Evolutionary conservation across 805 yeast species (phyloP).

Genomic region (Sporopachydermia lactativora): DNA sequence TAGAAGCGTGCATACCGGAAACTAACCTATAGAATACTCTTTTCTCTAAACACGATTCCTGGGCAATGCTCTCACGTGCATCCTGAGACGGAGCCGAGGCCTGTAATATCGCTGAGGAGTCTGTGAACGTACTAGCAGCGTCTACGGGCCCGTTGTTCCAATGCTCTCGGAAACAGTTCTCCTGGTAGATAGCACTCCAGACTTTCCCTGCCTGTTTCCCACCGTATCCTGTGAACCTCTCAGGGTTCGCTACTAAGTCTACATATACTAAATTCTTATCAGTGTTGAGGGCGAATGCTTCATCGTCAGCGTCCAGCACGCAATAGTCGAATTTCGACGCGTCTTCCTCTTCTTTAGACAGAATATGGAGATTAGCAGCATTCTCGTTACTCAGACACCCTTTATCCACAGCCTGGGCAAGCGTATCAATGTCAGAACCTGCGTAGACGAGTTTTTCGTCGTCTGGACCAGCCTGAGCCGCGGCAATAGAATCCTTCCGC

Average conservation of each 20-base stretch:
- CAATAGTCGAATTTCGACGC: slow-evolving; percentile 7
- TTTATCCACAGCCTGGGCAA: slow-evolving; percentile 17
- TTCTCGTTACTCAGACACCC: slow-evolving; percentile 12
- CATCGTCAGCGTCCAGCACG: slow-evolving; percentile 22
- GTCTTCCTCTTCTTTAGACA: neutral
- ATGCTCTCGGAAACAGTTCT: slow-evolving; percentile 63
- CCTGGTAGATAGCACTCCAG: slow-evolving; percentile 87
- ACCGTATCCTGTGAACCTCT: slow-evolving; percentile 90
- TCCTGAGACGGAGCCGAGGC: slow-evolving; percentile 1
- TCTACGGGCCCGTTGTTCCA: slow-evolving; percentile 12
- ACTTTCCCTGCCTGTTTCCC: slow-evolving; percentile 86
- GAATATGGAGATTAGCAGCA: neutral
- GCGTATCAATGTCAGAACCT: slow-evolving; percentile 14
- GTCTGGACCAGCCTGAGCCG: slow-evolving; percentile 6
- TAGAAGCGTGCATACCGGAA: slow-evolving; percentile 91
- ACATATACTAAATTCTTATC: slow-evolving; percentile 69
- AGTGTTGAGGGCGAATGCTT: slow-evolving; percentile 28
- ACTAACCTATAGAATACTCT: slow-evolving; percentile 75
- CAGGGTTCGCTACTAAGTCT: slow-evolving; percentile 79
- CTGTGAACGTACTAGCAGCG: slow-evolving; percentile 7
- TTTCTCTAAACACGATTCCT: slow-evolving; percentile 66
- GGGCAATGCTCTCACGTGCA: slow-evolving; percentile 20
- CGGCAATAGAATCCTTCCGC: slow-evolving; percentile 21
- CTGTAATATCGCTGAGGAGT: neutral
- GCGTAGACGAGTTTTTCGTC: slow-evolving; percentile 16